These are phyloP conservation scores for Austroboletus eburneus DNA, from an alignment of 768 basidiomycete species.

Conservation along the genomic window DNA sequence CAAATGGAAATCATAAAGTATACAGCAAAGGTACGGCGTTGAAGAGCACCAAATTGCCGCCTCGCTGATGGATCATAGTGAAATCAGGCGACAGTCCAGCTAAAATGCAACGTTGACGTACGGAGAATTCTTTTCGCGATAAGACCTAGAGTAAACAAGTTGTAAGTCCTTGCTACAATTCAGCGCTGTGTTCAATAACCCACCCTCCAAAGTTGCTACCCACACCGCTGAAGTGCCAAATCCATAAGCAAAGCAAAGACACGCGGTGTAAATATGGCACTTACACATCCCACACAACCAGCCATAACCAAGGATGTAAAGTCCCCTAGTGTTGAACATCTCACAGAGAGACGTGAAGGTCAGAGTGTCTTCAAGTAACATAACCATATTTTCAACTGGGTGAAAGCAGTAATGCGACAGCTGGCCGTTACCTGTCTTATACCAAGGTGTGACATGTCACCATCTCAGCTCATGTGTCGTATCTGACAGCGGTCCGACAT, in stretches of 20 bases:
- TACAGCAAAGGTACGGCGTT: slow-evolving; percentile 69
- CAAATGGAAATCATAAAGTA: slow-evolving; percentile 64
- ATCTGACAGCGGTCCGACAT: no score
- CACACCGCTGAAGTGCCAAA: slow-evolving; percentile 38
- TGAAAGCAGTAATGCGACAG: background rate
- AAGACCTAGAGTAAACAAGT: slow-evolving; percentile 37
- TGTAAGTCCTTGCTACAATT: background rate
- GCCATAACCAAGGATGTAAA: slow-evolving; percentile 54
- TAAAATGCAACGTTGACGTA: slow-evolving; percentile 28
- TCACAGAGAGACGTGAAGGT: background rate
- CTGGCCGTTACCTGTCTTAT: no score
- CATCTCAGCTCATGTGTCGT: no score
- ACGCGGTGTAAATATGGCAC: slow-evolving; percentile 20
- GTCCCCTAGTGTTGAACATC: slow-evolving; percentile 19
- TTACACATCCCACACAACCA: slow-evolving; percentile 71
- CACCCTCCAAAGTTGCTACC: slow-evolving; percentile 67
- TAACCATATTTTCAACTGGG: background rate
- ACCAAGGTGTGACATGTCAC: no score
- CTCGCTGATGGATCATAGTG: slow-evolving; percentile 41
- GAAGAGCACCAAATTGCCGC: slow-evolving; percentile 68
- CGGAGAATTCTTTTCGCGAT: slow-evolving; percentile 60
- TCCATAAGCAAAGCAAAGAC: background rate
- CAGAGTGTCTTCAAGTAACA: background rate
- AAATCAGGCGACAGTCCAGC: background rate
- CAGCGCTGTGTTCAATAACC: background rate